A percentile compares a stretch with the other conserved stretches of the same genome.
Evolutionary conservation across 495 filamentous ascomycete species (phyloP).

Genomic region (Xylaria flabelliformis): DNA sequence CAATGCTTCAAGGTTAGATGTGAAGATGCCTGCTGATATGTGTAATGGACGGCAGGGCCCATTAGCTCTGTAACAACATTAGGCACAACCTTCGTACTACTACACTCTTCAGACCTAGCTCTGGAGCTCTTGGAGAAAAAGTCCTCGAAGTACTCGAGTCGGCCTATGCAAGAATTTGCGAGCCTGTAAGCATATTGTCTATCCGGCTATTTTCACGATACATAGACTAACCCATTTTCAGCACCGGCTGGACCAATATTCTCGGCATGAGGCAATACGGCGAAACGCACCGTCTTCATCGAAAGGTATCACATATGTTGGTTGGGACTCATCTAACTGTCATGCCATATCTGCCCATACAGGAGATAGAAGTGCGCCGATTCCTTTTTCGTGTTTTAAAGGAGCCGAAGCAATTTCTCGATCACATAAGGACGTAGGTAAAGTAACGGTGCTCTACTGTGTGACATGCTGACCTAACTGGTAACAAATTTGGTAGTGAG

Average conservation of each 20-base stretch:
- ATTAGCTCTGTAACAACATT: slow-evolving; percentile 57
- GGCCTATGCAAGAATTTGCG: slow-evolving; percentile 35
- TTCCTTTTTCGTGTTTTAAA: slow-evolving; percentile 48
- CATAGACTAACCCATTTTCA: background rate
- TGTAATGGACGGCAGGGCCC: slow-evolving; percentile 36
- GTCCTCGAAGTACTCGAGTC: slow-evolving; percentile 47
- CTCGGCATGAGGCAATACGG: slow-evolving; percentile 43
- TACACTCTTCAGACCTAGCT: slow-evolving; percentile 51
- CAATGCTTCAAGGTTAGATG: background rate
- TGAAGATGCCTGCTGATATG: background rate
- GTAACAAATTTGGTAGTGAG: slow-evolving; percentile 41
- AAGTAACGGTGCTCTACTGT: background rate
- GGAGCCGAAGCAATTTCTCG: slow-evolving; percentile 38
- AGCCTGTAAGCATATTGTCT: slow-evolving; percentile 4
- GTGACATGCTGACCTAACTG: background rate
- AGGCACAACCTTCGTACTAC: slow-evolving; percentile 51
- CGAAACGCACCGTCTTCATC: slow-evolving; percentile 43
- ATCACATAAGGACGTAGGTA: slow-evolving; percentile 47
- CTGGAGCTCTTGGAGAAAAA: slow-evolving; percentile 53
- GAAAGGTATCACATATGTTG: slow-evolving; percentile 43
- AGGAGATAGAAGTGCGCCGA: slow-evolving; percentile 47
- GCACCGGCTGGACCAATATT: slow-evolving; percentile 37
- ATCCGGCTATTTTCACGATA: background rate
- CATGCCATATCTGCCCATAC: slow-evolving; percentile 40
- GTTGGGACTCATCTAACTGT: slow-evolving; percentile 39